phyloP scores from a whole-genome alignment of 192 early-diverging fungal genomes.

The Coemansia nantahalensis region DNA sequence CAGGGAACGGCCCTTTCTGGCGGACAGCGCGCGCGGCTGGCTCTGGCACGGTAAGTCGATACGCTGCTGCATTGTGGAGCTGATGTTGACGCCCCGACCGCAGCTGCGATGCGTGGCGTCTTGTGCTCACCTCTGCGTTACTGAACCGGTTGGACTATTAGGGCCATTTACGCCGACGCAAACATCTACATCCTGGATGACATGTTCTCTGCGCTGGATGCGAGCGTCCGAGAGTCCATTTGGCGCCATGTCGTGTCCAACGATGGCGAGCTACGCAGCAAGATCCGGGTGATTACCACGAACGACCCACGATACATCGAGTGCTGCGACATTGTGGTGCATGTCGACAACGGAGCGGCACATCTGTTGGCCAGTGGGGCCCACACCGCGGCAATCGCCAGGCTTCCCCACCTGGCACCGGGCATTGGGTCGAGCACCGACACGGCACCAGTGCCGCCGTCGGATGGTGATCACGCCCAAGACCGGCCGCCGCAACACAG shows the following conservation, averaged over 20 bases:
- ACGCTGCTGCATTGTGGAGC: slow-evolving; percentile 11
- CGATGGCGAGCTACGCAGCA: slow-evolving; percentile 15
- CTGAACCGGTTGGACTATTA: too few species aligned
- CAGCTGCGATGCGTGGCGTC: too few species aligned
- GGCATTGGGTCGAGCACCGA: too few species aligned
- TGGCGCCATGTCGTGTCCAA: slow-evolving; percentile 60
- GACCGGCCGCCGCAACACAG: not conserved
- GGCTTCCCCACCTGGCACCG: too few species aligned
- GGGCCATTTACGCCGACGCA: slow-evolving; percentile 68
- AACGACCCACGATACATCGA: slow-evolving; percentile 48
- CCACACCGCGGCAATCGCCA: too few species aligned
- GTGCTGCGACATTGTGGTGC: slow-evolving; percentile 45
- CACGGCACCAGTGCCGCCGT: not conserved
- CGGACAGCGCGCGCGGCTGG: slow-evolving; percentile 59
- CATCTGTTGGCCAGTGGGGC: not conserved
- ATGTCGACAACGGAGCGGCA: slow-evolving; percentile 35
- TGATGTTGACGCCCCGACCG: too few species aligned
- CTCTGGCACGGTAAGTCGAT: slow-evolving; percentile 51
- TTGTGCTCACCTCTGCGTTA: too few species aligned
- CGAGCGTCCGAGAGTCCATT: slow-evolving; percentile 55
- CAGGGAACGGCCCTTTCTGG: slow-evolving; percentile 36
- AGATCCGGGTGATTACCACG: slow-evolving; percentile 55
- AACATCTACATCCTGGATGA: slow-evolving; percentile 81
- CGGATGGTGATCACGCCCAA: not conserved
- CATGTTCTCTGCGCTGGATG: slow-evolving; percentile 78